Evolutionary conservation across 768 basidiomycete species (phyloP).

Genomic region (Agaricus blazei): DNA sequence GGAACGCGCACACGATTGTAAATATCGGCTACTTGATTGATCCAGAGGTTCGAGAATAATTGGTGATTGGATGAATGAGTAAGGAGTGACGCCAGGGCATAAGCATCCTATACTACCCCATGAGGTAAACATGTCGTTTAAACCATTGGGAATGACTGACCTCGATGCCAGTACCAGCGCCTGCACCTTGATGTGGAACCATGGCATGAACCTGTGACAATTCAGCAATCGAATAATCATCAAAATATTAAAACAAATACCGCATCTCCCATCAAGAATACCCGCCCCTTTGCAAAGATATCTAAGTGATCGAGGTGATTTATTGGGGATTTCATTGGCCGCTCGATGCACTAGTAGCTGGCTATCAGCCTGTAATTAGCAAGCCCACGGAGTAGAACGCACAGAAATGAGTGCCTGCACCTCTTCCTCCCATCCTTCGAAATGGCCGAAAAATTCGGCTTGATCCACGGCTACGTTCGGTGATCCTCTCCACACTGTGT

Average conservation of each 20-base stretch:
- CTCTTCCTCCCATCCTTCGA: constrained; percentile 14
- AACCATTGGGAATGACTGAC: constrained; percentile 14
- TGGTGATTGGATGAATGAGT: constrained; percentile 26
- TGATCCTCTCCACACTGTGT: constrained; percentile 13
- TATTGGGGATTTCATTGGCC: constrained; percentile 17
- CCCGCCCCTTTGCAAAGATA: constrained; percentile 15
- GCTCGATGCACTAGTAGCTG: constrained; percentile 14
- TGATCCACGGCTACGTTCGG: constrained; percentile 12
- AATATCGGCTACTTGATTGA: constrained; percentile 17
- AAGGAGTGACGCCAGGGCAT: constrained; percentile 31
- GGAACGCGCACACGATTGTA: constrained; percentile 23
- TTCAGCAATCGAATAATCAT: neutral
- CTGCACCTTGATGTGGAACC: constrained; percentile 43
- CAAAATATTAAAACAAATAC: constrained; percentile 8
- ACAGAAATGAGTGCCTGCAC: constrained; percentile 14
- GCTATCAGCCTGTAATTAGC: neutral
- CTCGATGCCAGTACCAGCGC: constrained; percentile 46
- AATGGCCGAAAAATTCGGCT: constrained; percentile 11
- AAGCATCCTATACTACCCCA: constrained; percentile 33
- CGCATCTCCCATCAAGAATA: constrained; percentile 20
- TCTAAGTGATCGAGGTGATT: constrained; percentile 15
- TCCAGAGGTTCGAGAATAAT: constrained; percentile 15
- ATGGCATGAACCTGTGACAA: constrained; percentile 36
- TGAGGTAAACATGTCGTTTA: neutral
- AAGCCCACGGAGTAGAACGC: neutral